Conservation (phyloP, 768 basidiomycete species). For the Dentipellis sp. region DNA sequence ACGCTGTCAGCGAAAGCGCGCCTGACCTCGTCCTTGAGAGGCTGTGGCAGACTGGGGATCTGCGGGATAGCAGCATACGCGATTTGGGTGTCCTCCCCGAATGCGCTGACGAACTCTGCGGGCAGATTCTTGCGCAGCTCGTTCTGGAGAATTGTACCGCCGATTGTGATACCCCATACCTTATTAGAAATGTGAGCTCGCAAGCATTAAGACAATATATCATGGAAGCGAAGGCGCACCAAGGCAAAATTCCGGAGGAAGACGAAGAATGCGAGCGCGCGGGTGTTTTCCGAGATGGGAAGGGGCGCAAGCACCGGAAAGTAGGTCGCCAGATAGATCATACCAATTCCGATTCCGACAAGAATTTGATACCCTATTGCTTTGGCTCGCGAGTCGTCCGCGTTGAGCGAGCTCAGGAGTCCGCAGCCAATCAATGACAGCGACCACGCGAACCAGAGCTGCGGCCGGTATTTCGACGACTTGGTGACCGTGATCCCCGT, state of each 20-base stretch:
- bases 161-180: conserved; percentile 25
- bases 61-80: conserved; percentile 23
- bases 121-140: conserved; percentile 21
- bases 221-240: too few relatives aligned
- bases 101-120: conserved; percentile 8
- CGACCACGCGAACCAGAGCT: conserved; percentile 25
- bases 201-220: too few relatives aligned
- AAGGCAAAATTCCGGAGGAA: conserved; percentile 26
- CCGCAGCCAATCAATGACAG: conserved; percentile 26
- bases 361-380: conserved; percentile 20
- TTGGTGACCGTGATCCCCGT: conserved; percentile 23
- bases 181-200: too few relatives aligned
- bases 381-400: conserved; percentile 17
- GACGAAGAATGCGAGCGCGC: conserved; percentile 34
- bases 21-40: conserved; percentile 15
- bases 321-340: conserved; percentile 16
- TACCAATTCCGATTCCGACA: conserved; percentile 19
- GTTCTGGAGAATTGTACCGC: conserved; percentile 26
- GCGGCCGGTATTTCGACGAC: conserved; percentile 24
- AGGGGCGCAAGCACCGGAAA: conserved; percentile 43
- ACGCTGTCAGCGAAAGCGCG: conserved; percentile 19
- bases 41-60: conserved; percentile 15
- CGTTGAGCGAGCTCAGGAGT: conserved; percentile 22
- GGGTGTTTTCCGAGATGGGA: conserved; percentile 28
- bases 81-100: conserved; percentile 9